phyloP scores from a whole-genome alignment of 331 rosid genomes.

The Acacia concinna region DNA sequence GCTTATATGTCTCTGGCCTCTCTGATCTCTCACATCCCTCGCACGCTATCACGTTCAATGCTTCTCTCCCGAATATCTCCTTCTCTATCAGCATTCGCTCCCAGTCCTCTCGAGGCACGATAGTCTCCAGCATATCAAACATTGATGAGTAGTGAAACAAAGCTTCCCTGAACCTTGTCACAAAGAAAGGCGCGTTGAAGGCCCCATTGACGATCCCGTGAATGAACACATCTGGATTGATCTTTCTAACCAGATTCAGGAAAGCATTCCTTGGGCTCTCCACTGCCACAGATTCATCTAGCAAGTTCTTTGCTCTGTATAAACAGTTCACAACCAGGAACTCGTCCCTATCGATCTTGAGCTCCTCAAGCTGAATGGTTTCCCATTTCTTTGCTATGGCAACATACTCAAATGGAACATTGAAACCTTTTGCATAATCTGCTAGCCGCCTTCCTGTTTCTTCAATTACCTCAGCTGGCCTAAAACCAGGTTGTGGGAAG shows the following conservation, averaged over 20 bases:
- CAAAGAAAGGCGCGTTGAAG: slow-evolving; percentile 80
- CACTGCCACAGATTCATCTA: slow-evolving; percentile 72
- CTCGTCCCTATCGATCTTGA: slow-evolving; percentile 67
- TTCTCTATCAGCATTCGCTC: slow-evolving; percentile 79
- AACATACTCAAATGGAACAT: slow-evolving; percentile 68
- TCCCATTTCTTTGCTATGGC: slow-evolving; percentile 85
- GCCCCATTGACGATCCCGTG: slow-evolving; percentile 70
- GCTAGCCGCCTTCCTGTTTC: slow-evolving; percentile 80
- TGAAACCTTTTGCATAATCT: slow-evolving; percentile 63
- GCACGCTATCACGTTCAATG: slow-evolving; percentile 76
- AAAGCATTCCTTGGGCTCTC: slow-evolving; percentile 61
- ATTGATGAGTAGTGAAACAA: slow-evolving; percentile 75
- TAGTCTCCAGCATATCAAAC: slow-evolving; percentile 80
- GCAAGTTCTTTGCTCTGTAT: slow-evolving; percentile 66
- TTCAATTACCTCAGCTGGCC: slow-evolving; percentile 78
- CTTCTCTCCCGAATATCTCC: slow-evolving; percentile 77
- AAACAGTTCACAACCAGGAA: slow-evolving; percentile 62
- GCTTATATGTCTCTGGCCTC: slow-evolving; percentile 84
- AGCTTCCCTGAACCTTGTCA: slow-evolving; percentile 78
- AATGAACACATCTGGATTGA: slow-evolving; percentile 64
- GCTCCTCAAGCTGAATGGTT: slow-evolving; percentile 67
- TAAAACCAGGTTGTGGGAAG: slow-evolving; percentile 81
- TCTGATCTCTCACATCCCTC: slow-evolving; percentile 86
- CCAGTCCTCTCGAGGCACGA: slow-evolving; percentile 74
- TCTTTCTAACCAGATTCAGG: slow-evolving; percentile 65